Percentiles rank a stretch among this genome's conserved stretches.
Evolutionary conservation across 2,329 filamentous ascomycete species (phyloP).

Genomic region (Aspergillus sp.): DNA sequence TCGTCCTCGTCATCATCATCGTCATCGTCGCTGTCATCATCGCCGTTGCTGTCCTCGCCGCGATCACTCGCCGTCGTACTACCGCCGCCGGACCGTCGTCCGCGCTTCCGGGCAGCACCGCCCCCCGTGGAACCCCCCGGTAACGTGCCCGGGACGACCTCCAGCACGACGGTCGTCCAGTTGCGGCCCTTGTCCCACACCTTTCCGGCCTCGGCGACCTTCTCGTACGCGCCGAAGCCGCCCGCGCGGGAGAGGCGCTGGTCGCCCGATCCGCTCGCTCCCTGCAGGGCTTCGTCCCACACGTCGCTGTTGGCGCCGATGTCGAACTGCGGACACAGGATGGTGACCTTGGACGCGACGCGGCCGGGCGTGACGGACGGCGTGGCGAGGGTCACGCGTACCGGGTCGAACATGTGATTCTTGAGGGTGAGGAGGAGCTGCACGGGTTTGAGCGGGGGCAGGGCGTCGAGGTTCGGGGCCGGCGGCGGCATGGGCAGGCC

Average conservation of each 20-base stretch:
- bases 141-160: conserved; percentile 67
- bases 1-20: conserved; percentile 26
- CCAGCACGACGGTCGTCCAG: conserved; percentile 91
- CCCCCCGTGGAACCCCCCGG: conserved; percentile 30
- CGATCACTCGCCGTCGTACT: conserved; percentile 10
- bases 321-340: conserved; percentile 91
- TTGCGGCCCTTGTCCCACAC: conserved; percentile 94
- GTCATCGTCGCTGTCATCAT: conserved; percentile 32
- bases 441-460: conserved; percentile 52
- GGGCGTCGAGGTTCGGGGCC: conserved; percentile 43
- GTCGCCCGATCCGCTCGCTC: conserved; percentile 39
- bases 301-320: conserved; percentile 92
- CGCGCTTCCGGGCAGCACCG: neutral
- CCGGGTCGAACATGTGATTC: conserved; percentile 89
- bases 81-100: neutral
- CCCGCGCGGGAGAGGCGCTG: conserved; percentile 42
- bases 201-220: conserved; percentile 79
- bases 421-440: conserved; percentile 89
- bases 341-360: conserved; percentile 77
- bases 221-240: conserved; percentile 42
- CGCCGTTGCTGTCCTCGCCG: conserved; percentile 35
- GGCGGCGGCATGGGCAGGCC: conserved; percentile 22
- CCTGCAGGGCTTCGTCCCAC: conserved; percentile 83
- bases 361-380: conserved; percentile 75
- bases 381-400: conserved; percentile 84